These are phyloP conservation scores for Fusarium chuoi DNA, from an alignment of 2,329 filamentous ascomycete species.

Conservation along the genomic window DNA sequence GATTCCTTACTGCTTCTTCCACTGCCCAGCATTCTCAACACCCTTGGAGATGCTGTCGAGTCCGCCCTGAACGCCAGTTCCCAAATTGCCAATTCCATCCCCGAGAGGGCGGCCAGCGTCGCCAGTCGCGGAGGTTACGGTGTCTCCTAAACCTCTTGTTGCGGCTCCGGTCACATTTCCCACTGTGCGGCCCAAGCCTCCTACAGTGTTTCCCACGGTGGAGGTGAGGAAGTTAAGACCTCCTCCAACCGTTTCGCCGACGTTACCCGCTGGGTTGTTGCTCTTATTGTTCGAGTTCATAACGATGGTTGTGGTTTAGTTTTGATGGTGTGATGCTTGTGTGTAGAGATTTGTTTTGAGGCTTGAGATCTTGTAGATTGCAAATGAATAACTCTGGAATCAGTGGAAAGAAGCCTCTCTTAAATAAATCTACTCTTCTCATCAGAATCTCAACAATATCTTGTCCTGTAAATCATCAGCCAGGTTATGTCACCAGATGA, in stretches of 20 bases:
- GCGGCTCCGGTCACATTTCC: conserved; percentile 61
- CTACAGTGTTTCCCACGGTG: conserved; percentile 54
- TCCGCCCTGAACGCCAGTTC: conserved; percentile 64
- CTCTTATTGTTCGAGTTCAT: conserved; percentile 39
- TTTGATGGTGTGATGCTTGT: not conserved
- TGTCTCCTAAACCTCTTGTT: conserved; percentile 66
- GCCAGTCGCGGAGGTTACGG: conserved; percentile 64
- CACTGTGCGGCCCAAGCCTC: conserved; percentile 53
- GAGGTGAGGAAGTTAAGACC: conserved; percentile 53
- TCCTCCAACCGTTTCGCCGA: conserved; percentile 49
- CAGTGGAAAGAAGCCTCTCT: conserved; percentile 10
- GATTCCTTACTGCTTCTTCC: conserved; percentile 54
- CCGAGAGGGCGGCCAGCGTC: conserved; percentile 65
- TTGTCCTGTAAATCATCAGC: conserved; percentile 12
- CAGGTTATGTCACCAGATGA: conserved; percentile 33
- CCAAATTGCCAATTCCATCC: conserved; percentile 63
- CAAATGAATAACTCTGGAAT: not conserved
- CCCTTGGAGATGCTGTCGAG: conserved; percentile 61
- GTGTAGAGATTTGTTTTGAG: not conserved
- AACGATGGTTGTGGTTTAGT: conserved; percentile 5
- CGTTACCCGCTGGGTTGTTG: conserved; percentile 44
- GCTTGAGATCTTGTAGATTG: conserved; percentile 3
- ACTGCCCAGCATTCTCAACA: conserved; percentile 67
- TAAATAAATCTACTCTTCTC: conserved; percentile 6
- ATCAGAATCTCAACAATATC: conserved; percentile 21